phyloP scores from a whole-genome alignment of 257 asterid genomes.

The Ballota nigra region DNA sequence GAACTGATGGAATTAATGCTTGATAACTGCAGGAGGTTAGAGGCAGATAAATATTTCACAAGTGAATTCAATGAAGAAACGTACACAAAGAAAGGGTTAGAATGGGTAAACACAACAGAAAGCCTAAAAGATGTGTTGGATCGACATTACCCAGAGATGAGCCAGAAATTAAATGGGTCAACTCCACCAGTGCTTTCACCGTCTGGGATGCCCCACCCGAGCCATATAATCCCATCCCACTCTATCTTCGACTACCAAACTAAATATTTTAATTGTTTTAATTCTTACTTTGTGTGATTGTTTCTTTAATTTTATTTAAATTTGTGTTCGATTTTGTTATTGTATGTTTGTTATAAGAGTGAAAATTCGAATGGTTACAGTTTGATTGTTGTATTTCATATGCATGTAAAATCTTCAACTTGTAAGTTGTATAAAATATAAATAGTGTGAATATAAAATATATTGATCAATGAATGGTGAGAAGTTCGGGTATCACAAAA shows the following conservation, averaged over 20 bases:
- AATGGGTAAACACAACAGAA: constrained; percentile 66
- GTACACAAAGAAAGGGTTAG: constrained; percentile 56
- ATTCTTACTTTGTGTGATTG: no score
- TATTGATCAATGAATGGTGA: no score
- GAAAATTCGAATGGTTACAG: no score
- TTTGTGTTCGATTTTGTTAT: no score
- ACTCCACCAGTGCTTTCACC: constrained; percentile 55
- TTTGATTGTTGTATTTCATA: no score
- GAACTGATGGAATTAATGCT: no score
- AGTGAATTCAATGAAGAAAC: constrained; percentile 54
- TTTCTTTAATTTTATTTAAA: no score
- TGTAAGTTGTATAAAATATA: no score
- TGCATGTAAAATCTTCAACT: no score
- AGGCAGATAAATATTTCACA: constrained; percentile 61
- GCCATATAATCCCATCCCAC: constrained; percentile 42
- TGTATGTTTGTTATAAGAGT: no score
- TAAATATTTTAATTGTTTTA: constrained; percentile 6
- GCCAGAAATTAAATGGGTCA: constrained; percentile 58
- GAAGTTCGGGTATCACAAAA: no score
- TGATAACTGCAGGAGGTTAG: constrained; percentile 49
- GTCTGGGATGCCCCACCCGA: constrained; percentile 59
- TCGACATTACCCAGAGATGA: constrained; percentile 60
- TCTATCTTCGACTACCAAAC: constrained; percentile 48
- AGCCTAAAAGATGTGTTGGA: constrained; percentile 53
- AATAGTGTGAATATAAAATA: no score